Percentiles rank a stretch among this genome's conserved stretches.
Conservation (phyloP, 2,329 filamentous ascomycete genomes). For the Alternaria brassicicola region DNA sequence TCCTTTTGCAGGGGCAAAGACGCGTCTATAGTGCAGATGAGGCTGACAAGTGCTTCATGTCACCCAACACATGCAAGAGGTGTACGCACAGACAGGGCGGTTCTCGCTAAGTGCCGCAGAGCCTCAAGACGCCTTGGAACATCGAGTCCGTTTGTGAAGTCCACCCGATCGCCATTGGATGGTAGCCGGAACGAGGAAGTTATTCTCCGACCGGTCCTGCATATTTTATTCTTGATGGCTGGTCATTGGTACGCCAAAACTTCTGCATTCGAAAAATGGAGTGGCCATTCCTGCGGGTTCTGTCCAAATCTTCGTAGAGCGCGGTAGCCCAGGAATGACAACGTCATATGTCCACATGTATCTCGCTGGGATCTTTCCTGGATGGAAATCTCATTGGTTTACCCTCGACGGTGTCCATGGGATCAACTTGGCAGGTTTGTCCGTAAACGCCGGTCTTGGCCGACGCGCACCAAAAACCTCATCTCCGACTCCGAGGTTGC, state of each 20-base stretch:
- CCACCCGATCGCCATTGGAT: not conserved
- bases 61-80: constrained; percentile 2
- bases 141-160: not conserved
- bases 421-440: not conserved
- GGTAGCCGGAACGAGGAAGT: not conserved
- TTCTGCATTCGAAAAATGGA: constrained; percentile 1
- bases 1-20: constrained; percentile 1
- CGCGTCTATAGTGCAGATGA: constrained; percentile 5
- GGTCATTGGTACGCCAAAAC: not conserved
- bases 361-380: not conserved
- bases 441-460: constrained; percentile 28
- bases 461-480: constrained; percentile 20
- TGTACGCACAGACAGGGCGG: constrained; percentile 1
- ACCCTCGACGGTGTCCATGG: not conserved
- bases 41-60: constrained; percentile 9
- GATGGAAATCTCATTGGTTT: not conserved
- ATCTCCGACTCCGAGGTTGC: constrained; percentile 27
- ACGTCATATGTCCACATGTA: not conserved
- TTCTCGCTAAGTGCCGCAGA: constrained; percentile 10
- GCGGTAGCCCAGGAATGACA: not conserved
- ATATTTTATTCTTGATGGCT: not conserved
- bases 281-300: not conserved
- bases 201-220: not conserved
- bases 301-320: not conserved
- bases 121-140: constrained; percentile 8